A percentile compares a stretch with the other conserved stretches of the same genome.
These are phyloP conservation scores for Tetragonia tetragonoides DNA, from an alignment of 148 eudicot species.

Conservation along the genomic window DNA sequence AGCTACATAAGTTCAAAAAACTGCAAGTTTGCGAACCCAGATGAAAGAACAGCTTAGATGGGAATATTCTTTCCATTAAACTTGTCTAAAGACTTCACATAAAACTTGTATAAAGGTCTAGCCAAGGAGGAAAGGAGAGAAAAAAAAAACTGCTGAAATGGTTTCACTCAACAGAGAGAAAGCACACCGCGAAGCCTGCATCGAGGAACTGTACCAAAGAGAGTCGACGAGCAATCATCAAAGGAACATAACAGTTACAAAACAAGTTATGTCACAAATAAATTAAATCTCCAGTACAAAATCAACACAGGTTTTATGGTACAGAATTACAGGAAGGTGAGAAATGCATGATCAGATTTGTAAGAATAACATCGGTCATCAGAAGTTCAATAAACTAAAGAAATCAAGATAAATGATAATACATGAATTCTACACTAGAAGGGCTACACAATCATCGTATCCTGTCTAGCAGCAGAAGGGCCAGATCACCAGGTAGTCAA, in stretches of 20 bases:
- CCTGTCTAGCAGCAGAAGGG: constrained; percentile 16
- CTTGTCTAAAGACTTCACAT: no score
- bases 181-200: no score
- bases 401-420: neutral
- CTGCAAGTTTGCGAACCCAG: no score
- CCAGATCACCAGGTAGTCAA: constrained; percentile 17
- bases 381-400: constrained; percentile 13
- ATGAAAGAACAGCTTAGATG: no score
- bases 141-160: no score
- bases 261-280: neutral
- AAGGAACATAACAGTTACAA: neutral
- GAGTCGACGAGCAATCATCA: neutral
- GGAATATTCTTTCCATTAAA: no score
- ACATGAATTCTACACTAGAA: constrained; percentile 23
- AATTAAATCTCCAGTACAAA: neutral
- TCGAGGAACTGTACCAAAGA: no score
- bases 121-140: no score
- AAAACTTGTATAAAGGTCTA: no score
- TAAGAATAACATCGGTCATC: constrained; percentile 22
- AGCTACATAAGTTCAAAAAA: no score
- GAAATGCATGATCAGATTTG: constrained; percentile 9
- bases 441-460: constrained; percentile 5
- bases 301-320: neutral
- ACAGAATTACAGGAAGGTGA: constrained; percentile 14
- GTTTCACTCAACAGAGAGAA: no score